Conservation (phyloP, 129 eudicot genomes). For the Scalesia atractyloides region DNA sequence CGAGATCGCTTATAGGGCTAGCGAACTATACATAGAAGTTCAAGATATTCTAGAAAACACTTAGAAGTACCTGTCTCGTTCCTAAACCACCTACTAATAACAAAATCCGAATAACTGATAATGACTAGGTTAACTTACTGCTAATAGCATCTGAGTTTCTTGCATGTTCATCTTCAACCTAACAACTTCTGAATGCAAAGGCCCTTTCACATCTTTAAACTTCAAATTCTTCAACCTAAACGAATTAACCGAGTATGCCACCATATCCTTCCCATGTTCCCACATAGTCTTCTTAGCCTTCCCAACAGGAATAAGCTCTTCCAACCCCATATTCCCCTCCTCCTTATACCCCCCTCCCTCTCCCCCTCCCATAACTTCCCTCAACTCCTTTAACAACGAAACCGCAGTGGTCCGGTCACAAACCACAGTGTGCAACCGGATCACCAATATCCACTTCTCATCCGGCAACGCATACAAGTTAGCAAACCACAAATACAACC, state of each 20-base stretch:
- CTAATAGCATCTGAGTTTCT: slow-evolving; percentile 38
- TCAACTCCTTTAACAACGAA: slow-evolving; percentile 51
- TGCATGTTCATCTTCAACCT: slow-evolving; percentile 42
- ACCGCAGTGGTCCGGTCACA: slow-evolving; percentile 59
- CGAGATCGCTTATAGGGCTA: no score
- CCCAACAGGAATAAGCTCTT: slow-evolving; percentile 47
- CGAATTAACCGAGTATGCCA: slow-evolving; percentile 44
- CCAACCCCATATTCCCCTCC: slow-evolving; percentile 48
- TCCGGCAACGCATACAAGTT: slow-evolving; percentile 45
- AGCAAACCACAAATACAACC: slow-evolving; percentile 31
- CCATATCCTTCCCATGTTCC: slow-evolving; percentile 61
- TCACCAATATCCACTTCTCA: slow-evolving; percentile 31
- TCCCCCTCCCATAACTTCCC: slow-evolving; percentile 31
- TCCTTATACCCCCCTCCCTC: slow-evolving; percentile 41
- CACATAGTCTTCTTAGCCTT: slow-evolving; percentile 50
- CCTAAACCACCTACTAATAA: background rate
- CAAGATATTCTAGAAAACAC: no score
- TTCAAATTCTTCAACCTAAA: slow-evolving; percentile 48
- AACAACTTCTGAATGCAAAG: slow-evolving; percentile 46
- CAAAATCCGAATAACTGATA: background rate
- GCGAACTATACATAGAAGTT: no score
- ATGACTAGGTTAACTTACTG: slow-evolving; percentile 31
- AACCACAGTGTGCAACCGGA: slow-evolving; percentile 47
- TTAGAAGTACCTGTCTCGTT: no score
- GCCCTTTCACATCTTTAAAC: slow-evolving; percentile 42